phyloP scores from a whole-genome alignment of 169 alveolate genomes.

The Haemoproteus tartakovskyi region DNA sequence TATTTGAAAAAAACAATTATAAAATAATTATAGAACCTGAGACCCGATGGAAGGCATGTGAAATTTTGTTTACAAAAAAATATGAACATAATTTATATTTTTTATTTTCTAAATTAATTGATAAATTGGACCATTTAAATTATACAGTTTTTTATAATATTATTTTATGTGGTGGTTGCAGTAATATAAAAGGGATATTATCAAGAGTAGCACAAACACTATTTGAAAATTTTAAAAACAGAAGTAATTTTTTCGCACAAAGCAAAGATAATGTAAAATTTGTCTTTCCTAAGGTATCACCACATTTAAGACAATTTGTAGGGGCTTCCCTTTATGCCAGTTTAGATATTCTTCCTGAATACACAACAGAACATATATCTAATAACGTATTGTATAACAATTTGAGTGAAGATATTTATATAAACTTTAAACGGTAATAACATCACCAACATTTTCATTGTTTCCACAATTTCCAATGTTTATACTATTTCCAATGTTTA shows the following conservation, averaged over 20 bases:
- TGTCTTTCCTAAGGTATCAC: constrained; percentile 44
- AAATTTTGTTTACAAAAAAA: constrained; percentile 32
- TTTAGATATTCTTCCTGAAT: constrained; percentile 42
- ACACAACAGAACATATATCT: constrained; percentile 14
- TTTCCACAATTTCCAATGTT: not conserved
- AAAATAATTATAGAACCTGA: constrained; percentile 27
- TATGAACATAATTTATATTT: constrained; percentile 44
- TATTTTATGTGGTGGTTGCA: constrained; percentile 52
- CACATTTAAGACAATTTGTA: constrained; percentile 43
- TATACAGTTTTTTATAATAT: constrained; percentile 31
- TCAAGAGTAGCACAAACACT: constrained; percentile 25
- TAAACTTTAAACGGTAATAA: constrained; percentile 21
- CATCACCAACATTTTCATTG: not conserved
- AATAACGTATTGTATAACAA: constrained; percentile 35
- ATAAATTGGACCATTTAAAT: constrained; percentile 18
- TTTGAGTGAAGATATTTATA: constrained; percentile 37
- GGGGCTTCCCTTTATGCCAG: constrained; percentile 60
- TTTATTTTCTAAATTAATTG: constrained; percentile 23
- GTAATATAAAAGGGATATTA: constrained; percentile 53
- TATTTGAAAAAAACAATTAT: constrained; percentile 24
- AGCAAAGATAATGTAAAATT: constrained; percentile 33
- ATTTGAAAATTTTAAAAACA: constrained; percentile 11
- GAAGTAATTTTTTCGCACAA: constrained; percentile 3
- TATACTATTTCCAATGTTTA: not conserved
- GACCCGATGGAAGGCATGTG: constrained; percentile 65